These are phyloP conservation scores for Tetrastigma voinierianum DNA, from an alignment of 164 flowering plant genomes.

Conservation along the genomic window DNA sequence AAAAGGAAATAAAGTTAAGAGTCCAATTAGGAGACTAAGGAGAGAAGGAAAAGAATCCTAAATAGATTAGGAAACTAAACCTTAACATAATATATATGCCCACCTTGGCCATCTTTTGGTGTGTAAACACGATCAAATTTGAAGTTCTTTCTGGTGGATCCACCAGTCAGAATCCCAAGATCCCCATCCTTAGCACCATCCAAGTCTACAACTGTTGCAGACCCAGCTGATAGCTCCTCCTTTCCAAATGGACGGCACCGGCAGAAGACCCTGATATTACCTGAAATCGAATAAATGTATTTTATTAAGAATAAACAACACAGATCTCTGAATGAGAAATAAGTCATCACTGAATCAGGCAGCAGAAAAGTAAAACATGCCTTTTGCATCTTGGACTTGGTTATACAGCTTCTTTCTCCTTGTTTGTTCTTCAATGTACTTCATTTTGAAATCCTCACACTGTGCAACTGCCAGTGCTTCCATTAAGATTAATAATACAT, in stretches of 20 bases:
- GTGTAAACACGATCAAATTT: slow-evolving; percentile 82
- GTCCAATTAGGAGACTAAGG: no score
- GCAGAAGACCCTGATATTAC: slow-evolving; percentile 91
- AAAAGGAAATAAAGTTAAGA: no score
- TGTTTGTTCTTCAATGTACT: slow-evolving; percentile 69
- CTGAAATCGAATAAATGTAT: slow-evolving; percentile 29
- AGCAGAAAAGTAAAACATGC: slow-evolving; percentile 21
- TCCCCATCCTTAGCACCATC: slow-evolving; percentile 88
- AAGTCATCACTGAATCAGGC: no score
- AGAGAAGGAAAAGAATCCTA: no score
- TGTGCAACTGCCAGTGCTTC: slow-evolving; percentile 51
- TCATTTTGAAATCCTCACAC: slow-evolving; percentile 83
- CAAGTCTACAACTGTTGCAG: slow-evolving; percentile 60
- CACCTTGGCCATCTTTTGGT: slow-evolving; percentile 87
- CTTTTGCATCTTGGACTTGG: slow-evolving; percentile 78
- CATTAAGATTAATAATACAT: slow-evolving; percentile 2
- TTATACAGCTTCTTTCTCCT: slow-evolving; percentile 75
- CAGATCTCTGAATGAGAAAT: no score
- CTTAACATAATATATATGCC: no score
- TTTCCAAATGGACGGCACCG: slow-evolving; percentile 83
- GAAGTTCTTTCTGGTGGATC: slow-evolving; percentile 57
- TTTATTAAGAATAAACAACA: no score
- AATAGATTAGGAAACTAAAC: no score
- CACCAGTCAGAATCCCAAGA: slow-evolving; percentile 51
- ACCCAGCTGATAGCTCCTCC: slow-evolving; percentile 49